phyloP scores from a whole-genome alignment of 2,329 filamentous ascomycete genomes.

The Phialocephala sp. region DNA sequence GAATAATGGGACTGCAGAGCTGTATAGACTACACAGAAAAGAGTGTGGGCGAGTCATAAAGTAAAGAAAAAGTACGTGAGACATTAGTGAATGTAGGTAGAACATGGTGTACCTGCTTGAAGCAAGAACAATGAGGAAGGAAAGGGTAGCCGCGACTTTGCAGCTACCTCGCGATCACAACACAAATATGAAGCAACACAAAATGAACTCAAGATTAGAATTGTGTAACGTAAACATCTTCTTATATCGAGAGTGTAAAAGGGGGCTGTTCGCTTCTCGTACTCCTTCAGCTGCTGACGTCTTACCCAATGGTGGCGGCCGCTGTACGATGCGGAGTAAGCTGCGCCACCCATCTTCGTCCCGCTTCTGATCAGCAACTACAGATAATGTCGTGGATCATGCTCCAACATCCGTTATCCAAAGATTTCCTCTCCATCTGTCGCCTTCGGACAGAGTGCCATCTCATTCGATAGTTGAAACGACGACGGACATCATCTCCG shows the following conservation, averaged over 20 bases:
- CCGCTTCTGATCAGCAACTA: slow-evolving; percentile 2
- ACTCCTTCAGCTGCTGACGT: neutral
- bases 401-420: slow-evolving; percentile 1
- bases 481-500: neutral
- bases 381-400: slow-evolving; percentile 4
- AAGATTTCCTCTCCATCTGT: neutral
- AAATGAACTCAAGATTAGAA: neutral
- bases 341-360: slow-evolving; percentile 4
- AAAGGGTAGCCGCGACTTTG: neutral
- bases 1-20: neutral
- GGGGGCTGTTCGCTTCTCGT: slow-evolving; percentile 9
- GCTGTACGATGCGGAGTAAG: neutral
- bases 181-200: neutral
- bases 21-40: neutral
- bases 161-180: neutral
- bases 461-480: slow-evolving; percentile 3
- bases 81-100: neutral
- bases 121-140: neutral
- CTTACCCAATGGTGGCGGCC: neutral
- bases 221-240: neutral
- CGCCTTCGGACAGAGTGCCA: neutral
- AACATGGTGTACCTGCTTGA: neutral
- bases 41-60: neutral
- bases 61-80: neutral
- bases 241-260: neutral